Conservation (phyloP, 306 rosid genomes). For the Casuarina glauca region DNA sequence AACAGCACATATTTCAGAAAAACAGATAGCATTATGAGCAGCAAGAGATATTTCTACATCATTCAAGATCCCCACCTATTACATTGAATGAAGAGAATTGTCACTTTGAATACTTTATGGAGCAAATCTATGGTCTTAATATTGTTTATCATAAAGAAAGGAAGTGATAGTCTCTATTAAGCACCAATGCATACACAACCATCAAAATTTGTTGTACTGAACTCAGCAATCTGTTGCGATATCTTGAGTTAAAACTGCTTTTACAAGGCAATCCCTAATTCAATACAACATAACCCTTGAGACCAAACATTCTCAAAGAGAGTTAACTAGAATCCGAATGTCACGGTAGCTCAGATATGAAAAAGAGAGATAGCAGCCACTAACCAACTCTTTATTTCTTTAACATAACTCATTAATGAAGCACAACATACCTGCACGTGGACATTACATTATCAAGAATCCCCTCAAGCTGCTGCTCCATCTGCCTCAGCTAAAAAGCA, state of each 20-base stretch:
- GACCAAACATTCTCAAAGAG: neutral
- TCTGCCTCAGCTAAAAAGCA: constrained; percentile 61
- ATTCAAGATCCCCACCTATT: neutral
- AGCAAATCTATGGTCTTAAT: neutral
- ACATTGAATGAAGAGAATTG: neutral
- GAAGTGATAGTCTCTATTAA: neutral
- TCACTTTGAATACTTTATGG: neutral
- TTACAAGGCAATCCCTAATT: neutral
- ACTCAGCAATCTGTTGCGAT: neutral
- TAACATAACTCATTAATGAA: neutral
- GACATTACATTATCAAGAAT: constrained; percentile 63
- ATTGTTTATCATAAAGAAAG: neutral
- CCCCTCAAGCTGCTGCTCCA: constrained; percentile 74
- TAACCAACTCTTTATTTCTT: neutral
- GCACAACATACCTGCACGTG: constrained; percentile 58
- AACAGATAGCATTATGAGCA: neutral
- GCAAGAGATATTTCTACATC: neutral
- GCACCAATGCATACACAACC: neutral
- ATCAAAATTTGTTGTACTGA: neutral
- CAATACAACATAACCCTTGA: neutral
- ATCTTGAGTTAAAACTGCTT: neutral
- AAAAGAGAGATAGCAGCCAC: neutral
- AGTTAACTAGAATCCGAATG: neutral
- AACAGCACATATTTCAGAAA: neutral
- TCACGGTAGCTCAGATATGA: neutral